Evolutionary conservation across 148 eudicot genomes (phyloP).

Genomic region (Rhododendron kiyosumense): DNA sequence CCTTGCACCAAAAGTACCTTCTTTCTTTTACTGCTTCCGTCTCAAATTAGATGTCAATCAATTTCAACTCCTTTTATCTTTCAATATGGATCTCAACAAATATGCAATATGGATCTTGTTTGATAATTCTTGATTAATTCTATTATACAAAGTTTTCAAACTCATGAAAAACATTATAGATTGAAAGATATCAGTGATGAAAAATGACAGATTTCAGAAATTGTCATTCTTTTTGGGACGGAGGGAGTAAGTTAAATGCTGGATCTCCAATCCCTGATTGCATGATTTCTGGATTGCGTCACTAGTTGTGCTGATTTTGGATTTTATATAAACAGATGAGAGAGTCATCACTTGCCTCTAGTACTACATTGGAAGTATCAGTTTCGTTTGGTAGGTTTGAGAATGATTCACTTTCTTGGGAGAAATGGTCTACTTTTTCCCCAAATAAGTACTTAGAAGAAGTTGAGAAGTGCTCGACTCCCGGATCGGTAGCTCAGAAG

Average conservation of each 20-base stretch:
- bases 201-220: no score
- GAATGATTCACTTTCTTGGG: constrained; percentile 88
- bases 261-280: neutral
- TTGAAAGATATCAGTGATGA: no score
- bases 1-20: neutral
- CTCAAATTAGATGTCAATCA: no score
- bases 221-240: no score
- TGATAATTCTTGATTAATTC: no score
- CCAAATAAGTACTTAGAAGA: constrained; percentile 91
- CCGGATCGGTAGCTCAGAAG: constrained; percentile 97
- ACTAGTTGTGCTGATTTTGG: constrained; percentile 6
- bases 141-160: no score
- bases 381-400: constrained; percentile 94
- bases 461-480: constrained; percentile 80
- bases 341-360: constrained; percentile 35
- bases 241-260: constrained; percentile 12
- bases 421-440: constrained; percentile 93
- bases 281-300: neutral
- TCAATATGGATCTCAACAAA: no score
- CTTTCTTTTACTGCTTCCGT: no score
- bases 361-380: constrained; percentile 48
- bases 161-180: no score
- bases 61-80: no score
- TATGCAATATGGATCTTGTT: no score
- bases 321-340: constrained; percentile 61